Conservation (phyloP, 2,329 filamentous ascomycete species). For the Orbilia oligospora region DNA sequence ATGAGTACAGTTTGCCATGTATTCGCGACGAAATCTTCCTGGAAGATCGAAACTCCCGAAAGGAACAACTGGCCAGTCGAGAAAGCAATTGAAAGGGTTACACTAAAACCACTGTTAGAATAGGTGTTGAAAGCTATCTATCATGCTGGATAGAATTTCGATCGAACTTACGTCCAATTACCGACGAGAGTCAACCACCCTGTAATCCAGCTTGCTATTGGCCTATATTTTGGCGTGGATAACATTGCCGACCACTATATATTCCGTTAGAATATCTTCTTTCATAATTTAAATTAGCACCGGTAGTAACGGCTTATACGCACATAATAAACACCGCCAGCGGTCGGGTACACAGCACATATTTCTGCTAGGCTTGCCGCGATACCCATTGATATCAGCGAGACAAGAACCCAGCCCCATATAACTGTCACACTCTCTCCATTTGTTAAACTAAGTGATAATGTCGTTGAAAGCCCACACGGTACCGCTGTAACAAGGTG, state of each 20-base stretch:
- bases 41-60: constrained; percentile 77
- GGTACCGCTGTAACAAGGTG: constrained; percentile 69
- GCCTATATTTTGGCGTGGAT: constrained; percentile 76
- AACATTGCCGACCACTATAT: constrained; percentile 75
- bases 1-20: constrained; percentile 79
- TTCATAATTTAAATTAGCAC: background rate
- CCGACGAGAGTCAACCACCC: constrained; percentile 81
- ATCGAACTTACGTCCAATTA: constrained; percentile 75
- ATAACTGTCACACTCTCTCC: constrained; percentile 79
- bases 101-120: constrained; percentile 59
- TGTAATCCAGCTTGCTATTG: constrained; percentile 78
- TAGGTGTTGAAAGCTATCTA: constrained; percentile 61
- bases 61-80: constrained; percentile 78
- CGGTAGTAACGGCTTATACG: background rate
- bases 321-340: constrained; percentile 78
- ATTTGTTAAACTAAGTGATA: constrained; percentile 78
- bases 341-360: constrained; percentile 78
- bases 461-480: constrained; percentile 77
- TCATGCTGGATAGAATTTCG: constrained; percentile 64
- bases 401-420: constrained; percentile 79
- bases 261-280: background rate
- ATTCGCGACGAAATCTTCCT: constrained; percentile 78
- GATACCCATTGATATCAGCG: constrained; percentile 75
- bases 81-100: constrained; percentile 77
- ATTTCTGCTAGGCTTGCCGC: constrained; percentile 79